These are phyloP conservation scores for Kwoniella sp. DNA, from an alignment of 768 basidiomycete genomes.

Conservation along the genomic window DNA sequence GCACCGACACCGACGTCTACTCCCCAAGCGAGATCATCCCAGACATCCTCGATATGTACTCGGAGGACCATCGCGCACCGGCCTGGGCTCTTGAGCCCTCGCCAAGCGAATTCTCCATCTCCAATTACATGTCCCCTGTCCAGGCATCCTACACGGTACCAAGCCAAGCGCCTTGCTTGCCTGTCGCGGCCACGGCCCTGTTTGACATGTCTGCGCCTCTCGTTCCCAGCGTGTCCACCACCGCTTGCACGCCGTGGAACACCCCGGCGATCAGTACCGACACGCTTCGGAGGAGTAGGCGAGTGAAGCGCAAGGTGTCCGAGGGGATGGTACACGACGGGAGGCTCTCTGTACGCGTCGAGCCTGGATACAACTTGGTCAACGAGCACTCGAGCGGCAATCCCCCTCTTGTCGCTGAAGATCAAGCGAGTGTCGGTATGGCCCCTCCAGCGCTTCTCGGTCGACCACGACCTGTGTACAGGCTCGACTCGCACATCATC, in stretches of 20 bases:
- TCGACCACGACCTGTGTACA: slow-evolving; percentile 14
- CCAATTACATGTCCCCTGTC: neutral
- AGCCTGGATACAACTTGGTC: neutral
- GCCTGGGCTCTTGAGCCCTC: slow-evolving; percentile 5
- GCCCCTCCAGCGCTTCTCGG: no score
- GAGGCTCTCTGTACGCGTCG: no score
- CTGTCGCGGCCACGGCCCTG: slow-evolving; percentile 8
- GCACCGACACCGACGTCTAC: no score
- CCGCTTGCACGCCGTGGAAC: slow-evolving; percentile 20
- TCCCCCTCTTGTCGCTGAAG: neutral
- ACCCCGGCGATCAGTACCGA: slow-evolving; percentile 20
- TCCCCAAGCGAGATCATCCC: no score
- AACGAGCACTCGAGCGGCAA: neutral
- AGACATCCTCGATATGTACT: no score
- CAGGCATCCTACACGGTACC: neutral
- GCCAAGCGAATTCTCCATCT: slow-evolving; percentile 14
- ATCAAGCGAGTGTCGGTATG: neutral
- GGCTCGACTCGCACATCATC: slow-evolving; percentile 30
- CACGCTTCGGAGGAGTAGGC: slow-evolving; percentile 12
- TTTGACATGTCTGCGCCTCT: slow-evolving; percentile 33
- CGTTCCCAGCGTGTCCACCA: slow-evolving; percentile 11
- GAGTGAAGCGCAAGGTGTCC: slow-evolving; percentile 7
- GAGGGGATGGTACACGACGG: no score
- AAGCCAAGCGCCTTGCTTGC: neutral
- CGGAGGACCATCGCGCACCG: no score